Evolutionary conservation across 371 early-diverging fungal genomes (phyloP).

Genomic region (Actinomucor elegans): DNA sequence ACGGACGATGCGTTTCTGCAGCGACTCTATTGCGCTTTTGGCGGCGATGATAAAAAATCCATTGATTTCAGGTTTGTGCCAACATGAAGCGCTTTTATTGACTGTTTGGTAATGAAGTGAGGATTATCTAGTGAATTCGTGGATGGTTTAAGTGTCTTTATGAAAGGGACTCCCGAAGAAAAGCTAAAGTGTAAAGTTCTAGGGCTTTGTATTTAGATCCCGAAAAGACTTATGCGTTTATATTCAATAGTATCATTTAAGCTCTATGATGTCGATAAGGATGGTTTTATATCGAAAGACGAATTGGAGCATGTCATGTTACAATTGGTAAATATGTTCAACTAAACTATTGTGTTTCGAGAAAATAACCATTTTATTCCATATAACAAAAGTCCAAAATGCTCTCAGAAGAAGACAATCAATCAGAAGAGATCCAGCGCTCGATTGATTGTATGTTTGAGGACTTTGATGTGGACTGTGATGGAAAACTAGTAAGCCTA

Average conservation of each 20-base stretch:
- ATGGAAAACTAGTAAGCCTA: constrained; percentile 67
- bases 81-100: too few species aligned
- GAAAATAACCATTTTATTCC: not conserved
- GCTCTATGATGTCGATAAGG: constrained; percentile 80
- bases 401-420: constrained; percentile 63
- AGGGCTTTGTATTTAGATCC: not conserved
- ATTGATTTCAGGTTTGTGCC: constrained; percentile 73
- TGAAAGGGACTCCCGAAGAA: constrained; percentile 81
- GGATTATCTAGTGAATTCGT: constrained; percentile 64
- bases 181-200: constrained; percentile 69
- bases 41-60: constrained; percentile 61
- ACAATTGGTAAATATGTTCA: constrained; percentile 63
- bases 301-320: constrained; percentile 76
- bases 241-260: constrained; percentile 70
- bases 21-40: constrained; percentile 78
- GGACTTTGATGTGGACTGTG: constrained; percentile 83
- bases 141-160: constrained; percentile 73
- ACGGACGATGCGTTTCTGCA: constrained; percentile 76
- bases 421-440: constrained; percentile 59
- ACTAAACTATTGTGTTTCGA: too few species aligned
- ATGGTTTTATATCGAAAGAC: constrained; percentile 73
- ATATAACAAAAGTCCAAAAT: not conserved
- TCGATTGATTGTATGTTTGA: constrained; percentile 74
- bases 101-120: too few species aligned
- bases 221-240: not conserved